Percentiles rank a stretch among this genome's conserved stretches.
Evolutionary conservation across 441 rosid genomes (phyloP).

Genomic region (Syzygium syzygioides): DNA sequence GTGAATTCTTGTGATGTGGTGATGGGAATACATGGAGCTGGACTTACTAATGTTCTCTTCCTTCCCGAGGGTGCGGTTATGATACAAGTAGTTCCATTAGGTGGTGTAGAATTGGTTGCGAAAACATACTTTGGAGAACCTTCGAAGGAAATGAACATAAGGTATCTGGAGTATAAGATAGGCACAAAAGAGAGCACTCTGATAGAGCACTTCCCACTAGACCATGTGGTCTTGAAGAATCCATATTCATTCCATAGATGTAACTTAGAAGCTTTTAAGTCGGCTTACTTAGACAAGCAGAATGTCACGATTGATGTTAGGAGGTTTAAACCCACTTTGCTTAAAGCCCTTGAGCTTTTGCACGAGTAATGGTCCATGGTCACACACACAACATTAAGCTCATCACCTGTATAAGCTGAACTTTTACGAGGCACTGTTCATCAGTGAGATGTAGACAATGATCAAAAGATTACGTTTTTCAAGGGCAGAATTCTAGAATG

Average conservation of each 20-base stretch:
- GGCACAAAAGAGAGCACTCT: conserved; percentile 53
- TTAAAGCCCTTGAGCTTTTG: conserved; percentile 15
- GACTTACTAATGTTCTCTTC: conserved; percentile 69
- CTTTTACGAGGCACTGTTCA: neutral
- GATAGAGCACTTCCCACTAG: conserved; percentile 31
- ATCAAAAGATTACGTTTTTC: neutral
- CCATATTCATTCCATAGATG: conserved; percentile 6
- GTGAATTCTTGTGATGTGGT: conserved; percentile 72
- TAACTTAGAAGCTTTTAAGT: conserved; percentile 15
- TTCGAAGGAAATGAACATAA: conserved; percentile 48
- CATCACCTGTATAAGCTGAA: neutral
- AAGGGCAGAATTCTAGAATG: neutral
- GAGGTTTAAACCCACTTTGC: conserved; percentile 16
- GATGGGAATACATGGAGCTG: conserved; percentile 89
- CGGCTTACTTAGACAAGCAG: conserved; percentile 20
- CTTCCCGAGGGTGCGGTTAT: conserved; percentile 63
- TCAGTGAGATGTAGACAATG: neutral
- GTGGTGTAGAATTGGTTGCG: conserved; percentile 57
- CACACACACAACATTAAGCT: neutral
- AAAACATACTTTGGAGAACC: conserved; percentile 43
- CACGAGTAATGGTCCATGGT: neutral
- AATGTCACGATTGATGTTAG: conserved; percentile 17
- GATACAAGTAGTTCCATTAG: conserved; percentile 60
- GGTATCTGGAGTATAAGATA: conserved; percentile 62
- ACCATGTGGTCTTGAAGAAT: conserved; percentile 23